A percentile compares a stretch with the other conserved stretches of the same genome.
Conservation (phyloP, 225 moss, liverwort and hornwort genomes). For the Ulota crispa region DNA sequence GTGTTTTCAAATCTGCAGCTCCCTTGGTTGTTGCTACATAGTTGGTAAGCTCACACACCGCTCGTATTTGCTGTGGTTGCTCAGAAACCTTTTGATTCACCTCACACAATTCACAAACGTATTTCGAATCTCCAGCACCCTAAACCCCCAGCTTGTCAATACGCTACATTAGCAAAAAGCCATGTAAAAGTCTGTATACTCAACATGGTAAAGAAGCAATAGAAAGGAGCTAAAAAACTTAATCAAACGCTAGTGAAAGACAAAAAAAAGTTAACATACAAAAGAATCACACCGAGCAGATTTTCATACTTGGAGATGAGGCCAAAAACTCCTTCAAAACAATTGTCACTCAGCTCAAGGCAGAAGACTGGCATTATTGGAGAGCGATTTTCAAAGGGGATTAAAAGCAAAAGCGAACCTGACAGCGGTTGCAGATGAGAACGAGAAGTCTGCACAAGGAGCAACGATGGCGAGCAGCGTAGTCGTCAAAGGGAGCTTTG, state of each 20-base stretch:
- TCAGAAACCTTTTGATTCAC: constrained; percentile 33
- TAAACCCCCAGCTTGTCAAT: constrained; percentile 7
- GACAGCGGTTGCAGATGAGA: constrained; percentile 74
- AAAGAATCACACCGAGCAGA: background rate
- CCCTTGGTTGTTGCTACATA: background rate
- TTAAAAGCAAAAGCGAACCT: constrained; percentile 44
- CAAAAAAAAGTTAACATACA: background rate
- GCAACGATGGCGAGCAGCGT: constrained; percentile 80
- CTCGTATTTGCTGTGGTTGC: constrained; percentile 14
- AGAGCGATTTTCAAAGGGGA: background rate
- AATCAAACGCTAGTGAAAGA: background rate
- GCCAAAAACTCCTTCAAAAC: background rate
- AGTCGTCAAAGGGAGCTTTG: constrained; percentile 75
- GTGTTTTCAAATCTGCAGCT: background rate
- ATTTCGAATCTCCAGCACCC: constrained; percentile 35
- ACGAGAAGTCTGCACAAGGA: constrained; percentile 86
- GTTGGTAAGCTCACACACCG: constrained; percentile 8
- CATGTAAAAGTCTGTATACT: background rate
- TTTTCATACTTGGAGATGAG: background rate
- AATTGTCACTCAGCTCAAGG: background rate
- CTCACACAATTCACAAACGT: constrained; percentile 57
- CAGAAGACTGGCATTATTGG: background rate
- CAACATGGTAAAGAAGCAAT: background rate
- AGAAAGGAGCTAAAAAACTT: background rate
- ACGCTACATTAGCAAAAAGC: background rate